Evolutionary conservation across 2,329 filamentous ascomycete genomes (phyloP).

Genomic region (Cladorrhinum sp.): DNA sequence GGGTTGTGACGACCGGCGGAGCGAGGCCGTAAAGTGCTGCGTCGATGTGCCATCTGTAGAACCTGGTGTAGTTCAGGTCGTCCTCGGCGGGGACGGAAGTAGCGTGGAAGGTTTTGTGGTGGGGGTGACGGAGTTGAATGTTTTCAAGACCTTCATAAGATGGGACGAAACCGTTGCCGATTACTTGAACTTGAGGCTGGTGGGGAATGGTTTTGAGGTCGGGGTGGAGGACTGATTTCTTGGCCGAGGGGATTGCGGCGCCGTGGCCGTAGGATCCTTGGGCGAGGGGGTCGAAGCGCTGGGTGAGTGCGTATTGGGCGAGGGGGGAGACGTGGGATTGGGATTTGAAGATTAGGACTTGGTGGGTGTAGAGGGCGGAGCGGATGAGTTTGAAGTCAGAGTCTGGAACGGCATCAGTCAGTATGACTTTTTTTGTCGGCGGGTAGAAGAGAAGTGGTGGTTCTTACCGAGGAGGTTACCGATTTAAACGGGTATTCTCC

Average conservation of each 20-base stretch:
- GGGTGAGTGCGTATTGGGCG: constrained; percentile 71
- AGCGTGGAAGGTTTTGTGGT: constrained; percentile 74
- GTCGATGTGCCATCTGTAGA: constrained; percentile 80
- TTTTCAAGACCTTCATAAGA: constrained; percentile 69
- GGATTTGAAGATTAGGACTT: constrained; percentile 69
- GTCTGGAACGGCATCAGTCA: constrained; percentile 39
- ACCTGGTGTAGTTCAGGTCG: constrained; percentile 51
- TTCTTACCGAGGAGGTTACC: constrained; percentile 58
- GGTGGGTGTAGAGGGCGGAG: constrained; percentile 63
- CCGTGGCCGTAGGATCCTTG: constrained; percentile 67
- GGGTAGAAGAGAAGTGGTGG: constrained; percentile 9
- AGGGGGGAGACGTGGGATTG: constrained; percentile 62
- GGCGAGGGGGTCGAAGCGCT: constrained; percentile 65
- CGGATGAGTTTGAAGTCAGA: constrained; percentile 62
- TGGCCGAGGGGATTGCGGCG: constrained; percentile 61
- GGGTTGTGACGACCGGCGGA: constrained; percentile 69
- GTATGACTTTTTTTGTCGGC: background rate
- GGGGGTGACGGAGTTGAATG: constrained; percentile 68
- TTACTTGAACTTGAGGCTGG: constrained; percentile 76
- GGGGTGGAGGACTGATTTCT: constrained; percentile 66
- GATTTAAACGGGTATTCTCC: constrained; percentile 57
- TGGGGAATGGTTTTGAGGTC: constrained; percentile 78
- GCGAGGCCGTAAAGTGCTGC: constrained; percentile 72
- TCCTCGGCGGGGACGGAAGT: constrained; percentile 54
- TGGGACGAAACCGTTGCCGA: constrained; percentile 68